Evolutionary conservation across 768 basidiomycete genomes (phyloP).

Genomic region (Amanita jacksonii): DNA sequence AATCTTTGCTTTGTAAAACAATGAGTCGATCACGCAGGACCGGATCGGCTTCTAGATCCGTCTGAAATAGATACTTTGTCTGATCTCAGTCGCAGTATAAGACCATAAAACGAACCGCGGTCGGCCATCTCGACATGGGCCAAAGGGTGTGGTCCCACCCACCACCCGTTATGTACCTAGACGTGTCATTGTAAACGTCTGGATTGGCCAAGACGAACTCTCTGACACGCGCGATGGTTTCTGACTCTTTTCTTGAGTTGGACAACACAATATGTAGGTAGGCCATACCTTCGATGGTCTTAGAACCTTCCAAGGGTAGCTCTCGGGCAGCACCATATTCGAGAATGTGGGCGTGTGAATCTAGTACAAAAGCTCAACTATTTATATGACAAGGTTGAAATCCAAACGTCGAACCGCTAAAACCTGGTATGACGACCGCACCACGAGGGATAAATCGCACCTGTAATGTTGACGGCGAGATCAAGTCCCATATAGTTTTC

Average conservation of each 20-base stretch:
- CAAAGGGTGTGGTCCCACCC: slow-evolving; percentile 91
- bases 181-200: slow-evolving; percentile 45
- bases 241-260: slow-evolving; percentile 21
- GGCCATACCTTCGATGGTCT: slow-evolving; percentile 49
- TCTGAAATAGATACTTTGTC: slow-evolving; percentile 29
- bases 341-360: slow-evolving; percentile 72
- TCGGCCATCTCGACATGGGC: slow-evolving; percentile 53
- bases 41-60: slow-evolving; percentile 62
- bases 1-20: slow-evolving; percentile 77
- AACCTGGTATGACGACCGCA: slow-evolving; percentile 60
- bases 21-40: slow-evolving; percentile 62
- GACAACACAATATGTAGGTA: background rate
- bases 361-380: slow-evolving; percentile 22
- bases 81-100: background rate
- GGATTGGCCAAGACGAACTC: slow-evolving; percentile 50
- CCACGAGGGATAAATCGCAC: slow-evolving; percentile 44
- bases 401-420: slow-evolving; percentile 43
- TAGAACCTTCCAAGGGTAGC: slow-evolving; percentile 55
- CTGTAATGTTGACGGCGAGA: slow-evolving; percentile 15
- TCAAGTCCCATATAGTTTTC: background rate
- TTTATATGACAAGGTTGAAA: background rate
- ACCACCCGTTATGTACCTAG: slow-evolving; percentile 63
- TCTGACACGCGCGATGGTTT: slow-evolving; percentile 53
- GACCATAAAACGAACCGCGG: slow-evolving; percentile 38
- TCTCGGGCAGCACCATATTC: slow-evolving; percentile 65